phyloP scores from a whole-genome alignment of 179 eudicot genomes.

The Carnegiea gigantea region DNA sequence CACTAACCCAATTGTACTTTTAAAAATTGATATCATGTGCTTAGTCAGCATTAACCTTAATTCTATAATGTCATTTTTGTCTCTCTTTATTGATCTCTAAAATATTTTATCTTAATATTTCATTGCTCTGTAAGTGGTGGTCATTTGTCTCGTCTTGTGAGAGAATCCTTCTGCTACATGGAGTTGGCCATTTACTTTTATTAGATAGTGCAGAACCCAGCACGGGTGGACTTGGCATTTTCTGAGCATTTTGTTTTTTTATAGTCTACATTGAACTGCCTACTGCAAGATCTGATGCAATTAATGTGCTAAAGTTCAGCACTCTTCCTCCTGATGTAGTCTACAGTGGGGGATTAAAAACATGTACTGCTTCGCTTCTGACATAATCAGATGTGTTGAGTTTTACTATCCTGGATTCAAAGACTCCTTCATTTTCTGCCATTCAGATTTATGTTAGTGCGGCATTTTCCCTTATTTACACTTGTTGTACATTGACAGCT shows the following conservation, averaged over 20 bases:
- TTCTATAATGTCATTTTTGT: background rate
- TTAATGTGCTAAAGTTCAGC: too few species aligned
- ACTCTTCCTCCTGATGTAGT: too few species aligned
- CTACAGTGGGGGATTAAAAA: too few species aligned
- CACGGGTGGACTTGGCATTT: background rate
- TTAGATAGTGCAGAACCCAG: too few species aligned
- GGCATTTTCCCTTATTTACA: background rate
- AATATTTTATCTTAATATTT: background rate
- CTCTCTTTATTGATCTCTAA: background rate
- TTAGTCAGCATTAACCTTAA: background rate
- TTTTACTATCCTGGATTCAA: background rate
- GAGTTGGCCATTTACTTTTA: background rate
- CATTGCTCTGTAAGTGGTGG: background rate
- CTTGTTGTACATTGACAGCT: background rate
- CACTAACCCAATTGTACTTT: conserved; percentile 24
- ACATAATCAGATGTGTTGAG: background rate
- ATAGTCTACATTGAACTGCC: background rate
- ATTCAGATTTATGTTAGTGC: background rate
- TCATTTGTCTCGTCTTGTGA: background rate
- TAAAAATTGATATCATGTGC: background rate
- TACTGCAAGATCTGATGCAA: too few species aligned
- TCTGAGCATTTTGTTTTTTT: too few species aligned
- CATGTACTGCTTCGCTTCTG: background rate
- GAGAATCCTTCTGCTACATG: background rate
- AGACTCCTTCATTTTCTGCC: background rate